Evolutionary conservation across 768 basidiomycete species (phyloP), one percentile per base, ranked within the genome.

Genomic region (Pulveroboletus sp.): DNA sequence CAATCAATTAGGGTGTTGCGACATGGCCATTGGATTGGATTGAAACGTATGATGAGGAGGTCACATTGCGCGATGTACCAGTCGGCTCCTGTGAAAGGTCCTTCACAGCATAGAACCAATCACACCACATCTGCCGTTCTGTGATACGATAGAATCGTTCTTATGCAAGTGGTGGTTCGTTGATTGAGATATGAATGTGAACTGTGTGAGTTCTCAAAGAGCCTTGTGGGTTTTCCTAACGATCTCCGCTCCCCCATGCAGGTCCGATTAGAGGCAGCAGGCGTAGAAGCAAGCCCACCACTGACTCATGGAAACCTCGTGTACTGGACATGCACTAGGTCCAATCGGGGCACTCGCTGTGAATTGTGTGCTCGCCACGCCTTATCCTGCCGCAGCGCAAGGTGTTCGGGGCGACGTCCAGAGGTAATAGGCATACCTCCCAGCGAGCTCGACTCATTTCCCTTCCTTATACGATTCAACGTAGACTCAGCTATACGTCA

Each of bases 311-410:
- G 39, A 42, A 46, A 21, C 43, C 56, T 43, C 54, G 39, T 43
- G 60, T 35, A 15, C 10, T 14, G 38, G 36, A 37, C 48, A 35
- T 35, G 46, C 11, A 21, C 18, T 46, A 46, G 51, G 59, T 46
- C 33, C 5, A 47, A 59, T 55, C 50, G 31, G 51, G 21, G 6
- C 39, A 38, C 38, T 46, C 5, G 45, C 50, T 37, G 39, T 48
- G 11, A 31, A n/a, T 18, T 42, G 54, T 42, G 36, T 39, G 47
- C 33, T 8, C 24, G 47, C 61, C 58, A 55, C 49, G 53, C 55
- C 39, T 36, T 40, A 17, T 50, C 51, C 50, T 51, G 56, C 56
- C 50, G 26, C 41, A 32, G 21, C 40, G 50, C 46, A 57, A 32
- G 15, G 35, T 30, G 33, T 35, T 15, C 17, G 21, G 28, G 31